Conservation (phyloP, 179 eudicot species). For the Amaranthus tricolor region DNA sequence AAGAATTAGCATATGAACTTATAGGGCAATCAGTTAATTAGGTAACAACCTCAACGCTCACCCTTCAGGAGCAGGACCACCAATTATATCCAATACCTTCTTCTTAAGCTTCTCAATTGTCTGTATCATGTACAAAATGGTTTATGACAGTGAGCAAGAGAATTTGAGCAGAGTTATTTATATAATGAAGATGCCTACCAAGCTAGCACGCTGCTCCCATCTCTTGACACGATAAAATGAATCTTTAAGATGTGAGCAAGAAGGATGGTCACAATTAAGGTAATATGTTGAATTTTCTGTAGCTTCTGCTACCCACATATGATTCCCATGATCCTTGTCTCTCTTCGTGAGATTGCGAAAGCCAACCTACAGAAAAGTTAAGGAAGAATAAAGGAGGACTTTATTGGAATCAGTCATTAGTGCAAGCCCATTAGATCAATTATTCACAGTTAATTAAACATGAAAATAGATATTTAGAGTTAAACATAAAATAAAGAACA, state of each 20-base stretch:
- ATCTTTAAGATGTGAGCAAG: constrained; percentile 59
- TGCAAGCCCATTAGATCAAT: neutral
- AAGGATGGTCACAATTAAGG: constrained; percentile 46
- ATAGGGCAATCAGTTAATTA: constrained; percentile 13
- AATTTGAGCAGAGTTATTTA: neutral
- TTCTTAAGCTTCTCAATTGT: constrained; percentile 55
- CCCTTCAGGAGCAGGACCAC: constrained; percentile 20
- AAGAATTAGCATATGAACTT: constrained; percentile 15
- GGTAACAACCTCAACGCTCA: constrained; percentile 12
- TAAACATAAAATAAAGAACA: neutral
- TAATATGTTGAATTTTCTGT: constrained; percentile 73
- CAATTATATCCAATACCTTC: constrained; percentile 52
- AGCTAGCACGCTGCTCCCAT: constrained; percentile 60
- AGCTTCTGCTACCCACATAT: constrained; percentile 91
- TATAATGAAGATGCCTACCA: constrained; percentile 43
- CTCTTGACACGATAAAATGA: constrained; percentile 54
- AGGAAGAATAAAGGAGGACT: neutral
- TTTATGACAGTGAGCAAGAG: constrained; percentile 3
- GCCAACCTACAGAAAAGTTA: constrained; percentile 50
- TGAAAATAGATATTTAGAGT: neutral
- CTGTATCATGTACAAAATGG: constrained; percentile 34
- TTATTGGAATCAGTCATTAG: neutral
- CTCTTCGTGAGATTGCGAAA: constrained; percentile 80
- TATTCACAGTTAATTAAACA: neutral
- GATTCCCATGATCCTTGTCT: constrained; percentile 56